These are phyloP conservation scores for Aspergillus phoenicis DNA, from an alignment of 2,329 filamentous ascomycete genomes.

Conservation along the genomic window DNA sequence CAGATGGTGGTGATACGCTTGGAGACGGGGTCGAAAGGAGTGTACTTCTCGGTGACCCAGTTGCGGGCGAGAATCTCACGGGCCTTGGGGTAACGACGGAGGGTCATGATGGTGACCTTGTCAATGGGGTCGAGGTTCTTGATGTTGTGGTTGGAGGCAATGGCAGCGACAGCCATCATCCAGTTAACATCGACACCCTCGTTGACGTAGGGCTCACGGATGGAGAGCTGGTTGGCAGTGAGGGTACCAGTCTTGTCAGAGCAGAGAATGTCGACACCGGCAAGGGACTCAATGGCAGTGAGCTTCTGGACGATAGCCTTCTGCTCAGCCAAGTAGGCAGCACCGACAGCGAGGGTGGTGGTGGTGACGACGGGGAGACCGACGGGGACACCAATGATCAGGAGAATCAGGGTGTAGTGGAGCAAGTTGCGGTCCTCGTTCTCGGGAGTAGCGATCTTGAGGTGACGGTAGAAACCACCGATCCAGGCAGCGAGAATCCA, in stretches of 20 bases:
- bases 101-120: constrained; percentile 75
- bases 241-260: constrained; percentile 82
- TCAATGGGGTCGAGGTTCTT: constrained; percentile 78
- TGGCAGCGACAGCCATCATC: constrained; percentile 80
- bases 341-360: constrained; percentile 75
- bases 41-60: constrained; percentile 78
- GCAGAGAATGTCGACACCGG: constrained; percentile 75
- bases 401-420: constrained; percentile 68
- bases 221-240: constrained; percentile 63
- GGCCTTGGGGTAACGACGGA: constrained; percentile 75
- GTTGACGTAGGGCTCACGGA: constrained; percentile 74
- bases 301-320: constrained; percentile 80
- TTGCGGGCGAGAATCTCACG: constrained; percentile 73
- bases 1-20: constrained; percentile 75
- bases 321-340: constrained; percentile 74
- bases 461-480: constrained; percentile 74
- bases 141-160: constrained; percentile 77
- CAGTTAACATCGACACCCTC: constrained; percentile 78
- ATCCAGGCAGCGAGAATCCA: constrained; percentile 76
- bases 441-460: constrained; percentile 58
- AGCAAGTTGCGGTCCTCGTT: constrained; percentile 65
- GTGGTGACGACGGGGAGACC: constrained; percentile 79
- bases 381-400: constrained; percentile 78
- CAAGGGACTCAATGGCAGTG: constrained; percentile 75
- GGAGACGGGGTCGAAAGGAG: constrained; percentile 71